Conservation (phyloP, 306 rosid genomes). For the Fagus crenata region DNA sequence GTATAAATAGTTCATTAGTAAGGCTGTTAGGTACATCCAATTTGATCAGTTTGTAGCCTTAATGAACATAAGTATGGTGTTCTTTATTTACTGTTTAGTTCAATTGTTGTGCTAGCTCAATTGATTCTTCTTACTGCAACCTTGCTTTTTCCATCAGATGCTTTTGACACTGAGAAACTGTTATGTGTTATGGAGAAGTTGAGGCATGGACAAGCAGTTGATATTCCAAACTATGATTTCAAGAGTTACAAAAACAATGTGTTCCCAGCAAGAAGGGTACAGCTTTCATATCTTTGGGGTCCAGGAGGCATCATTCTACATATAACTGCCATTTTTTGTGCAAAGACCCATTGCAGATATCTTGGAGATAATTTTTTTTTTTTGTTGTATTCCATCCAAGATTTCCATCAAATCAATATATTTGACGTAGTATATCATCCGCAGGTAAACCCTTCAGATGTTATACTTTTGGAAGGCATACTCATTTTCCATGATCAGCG, state of each 20-base stretch:
- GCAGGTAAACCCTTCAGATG: constrained; percentile 96
- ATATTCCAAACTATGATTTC: constrained; percentile 93
- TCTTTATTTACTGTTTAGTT: constrained; percentile 18
- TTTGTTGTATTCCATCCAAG: not conserved
- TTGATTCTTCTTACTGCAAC: constrained; percentile 27
- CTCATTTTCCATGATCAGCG: constrained; percentile 95
- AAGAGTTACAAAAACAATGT: constrained; percentile 81
- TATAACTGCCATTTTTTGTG: not conserved
- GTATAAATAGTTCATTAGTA: not conserved
- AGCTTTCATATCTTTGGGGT: constrained; percentile 13
- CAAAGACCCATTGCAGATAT: constrained; percentile 12
- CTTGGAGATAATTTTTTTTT: not conserved
- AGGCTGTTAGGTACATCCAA: not conserved
- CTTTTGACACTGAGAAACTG: constrained; percentile 81
- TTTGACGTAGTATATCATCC: not conserved
- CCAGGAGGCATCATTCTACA: not conserved
- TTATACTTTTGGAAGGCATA: constrained; percentile 95
- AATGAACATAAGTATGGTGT: not conserved
- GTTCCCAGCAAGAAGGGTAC: constrained; percentile 92
- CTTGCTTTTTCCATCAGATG: constrained; percentile 58
- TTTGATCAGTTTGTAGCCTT: not conserved
- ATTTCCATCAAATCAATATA: not conserved
- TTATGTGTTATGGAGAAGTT: constrained; percentile 74
- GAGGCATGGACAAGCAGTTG: constrained; percentile 87
- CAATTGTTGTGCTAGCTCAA: constrained; percentile 13